These are phyloP conservation scores for Talaromyces proteolyticus DNA, from an alignment of 495 filamentous ascomycete species.

Conservation along the genomic window DNA sequence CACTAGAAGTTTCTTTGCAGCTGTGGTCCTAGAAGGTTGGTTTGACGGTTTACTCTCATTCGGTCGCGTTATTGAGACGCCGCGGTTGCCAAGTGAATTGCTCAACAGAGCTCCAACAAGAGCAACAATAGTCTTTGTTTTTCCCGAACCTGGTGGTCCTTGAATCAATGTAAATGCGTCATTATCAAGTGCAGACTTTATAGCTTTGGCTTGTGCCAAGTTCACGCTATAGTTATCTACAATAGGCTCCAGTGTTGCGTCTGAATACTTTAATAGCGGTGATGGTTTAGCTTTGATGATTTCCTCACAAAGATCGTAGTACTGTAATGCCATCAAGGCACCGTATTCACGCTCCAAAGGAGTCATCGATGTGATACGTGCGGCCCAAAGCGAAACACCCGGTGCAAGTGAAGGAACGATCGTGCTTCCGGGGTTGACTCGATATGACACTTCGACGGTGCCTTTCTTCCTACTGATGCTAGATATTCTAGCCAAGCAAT, in stretches of 20 bases:
- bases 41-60: slow-evolving; percentile 15
- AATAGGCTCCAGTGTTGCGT: slow-evolving; percentile 59
- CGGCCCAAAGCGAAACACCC: slow-evolving; percentile 60
- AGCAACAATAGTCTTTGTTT: slow-evolving; percentile 96
- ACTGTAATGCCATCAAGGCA: slow-evolving; percentile 80
- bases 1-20: slow-evolving; percentile 81
- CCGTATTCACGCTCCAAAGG: slow-evolving; percentile 94
- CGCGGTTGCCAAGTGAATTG: slow-evolving; percentile 45
- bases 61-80: slow-evolving; percentile 45
- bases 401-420: slow-evolving; percentile 46
- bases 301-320: slow-evolving; percentile 92
- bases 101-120: slow-evolving; percentile 87
- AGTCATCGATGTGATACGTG: slow-evolving; percentile 80
- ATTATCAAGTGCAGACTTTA: slow-evolving; percentile 86
- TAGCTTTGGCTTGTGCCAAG: slow-evolving; percentile 83
- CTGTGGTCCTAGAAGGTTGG: slow-evolving; percentile 19
- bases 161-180: slow-evolving; percentile 96
- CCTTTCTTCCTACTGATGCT: slow-evolving; percentile 74
- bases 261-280: slow-evolving; percentile 71
- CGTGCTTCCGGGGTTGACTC: slow-evolving; percentile 60
- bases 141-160: slow-evolving; percentile 92
- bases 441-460: slow-evolving; percentile 75
- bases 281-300: slow-evolving; percentile 84
- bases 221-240: slow-evolving; percentile 79
- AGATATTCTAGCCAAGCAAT: slow-evolving; percentile 82